These are phyloP conservation scores for Sporisorium exsertum DNA, from an alignment of 1,284 basidiomycete species.

Conservation along the genomic window DNA sequence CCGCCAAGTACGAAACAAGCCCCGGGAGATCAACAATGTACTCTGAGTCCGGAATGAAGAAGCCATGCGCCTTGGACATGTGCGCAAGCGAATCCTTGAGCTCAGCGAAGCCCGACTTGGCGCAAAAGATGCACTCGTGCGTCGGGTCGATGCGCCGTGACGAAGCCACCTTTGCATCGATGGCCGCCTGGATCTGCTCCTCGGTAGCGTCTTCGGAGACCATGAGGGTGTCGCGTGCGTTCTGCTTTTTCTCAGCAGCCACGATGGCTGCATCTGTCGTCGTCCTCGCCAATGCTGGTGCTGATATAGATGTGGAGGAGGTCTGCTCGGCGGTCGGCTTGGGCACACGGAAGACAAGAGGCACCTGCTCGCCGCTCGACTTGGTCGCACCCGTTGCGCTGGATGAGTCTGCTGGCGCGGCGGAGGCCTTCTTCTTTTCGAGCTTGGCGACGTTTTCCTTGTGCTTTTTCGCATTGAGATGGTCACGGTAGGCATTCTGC, in stretches of 20 bases:
- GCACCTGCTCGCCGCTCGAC: conserved; percentile 28
- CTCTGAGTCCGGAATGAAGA: conserved; percentile 95
- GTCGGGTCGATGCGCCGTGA: conserved; percentile 61
- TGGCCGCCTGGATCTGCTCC: conserved; percentile 60
- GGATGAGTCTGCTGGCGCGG: not conserved
- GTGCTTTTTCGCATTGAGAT: conserved; percentile 90
- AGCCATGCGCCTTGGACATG: conserved; percentile 89
- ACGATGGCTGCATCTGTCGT: conserved; percentile 21
- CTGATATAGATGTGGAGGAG: conserved; percentile 1
- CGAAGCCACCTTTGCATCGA: conserved; percentile 62
- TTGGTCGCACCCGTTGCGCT: not conserved
- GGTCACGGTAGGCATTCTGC: conserved; percentile 88
- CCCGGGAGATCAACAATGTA: conserved; percentile 87
- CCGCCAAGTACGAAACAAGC: conserved; percentile 86
- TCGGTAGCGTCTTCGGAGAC: conserved; percentile 56
- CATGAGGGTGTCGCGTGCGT: conserved; percentile 38
- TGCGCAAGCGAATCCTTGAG: conserved; percentile 82
- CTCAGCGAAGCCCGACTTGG: conserved; percentile 73
- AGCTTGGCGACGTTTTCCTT: conserved; percentile 79
- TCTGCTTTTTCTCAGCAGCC: conserved; percentile 36
- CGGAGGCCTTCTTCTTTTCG: conserved; percentile 15
- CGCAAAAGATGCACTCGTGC: conserved; percentile 81
- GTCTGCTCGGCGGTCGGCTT: conserved; percentile 19
- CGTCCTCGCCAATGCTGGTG: conserved; percentile 10
- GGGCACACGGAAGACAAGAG: conserved; percentile 46